phyloP scores from a whole-genome alignment of 805 yeast species.

The Pichia cephalocereana region DNA sequence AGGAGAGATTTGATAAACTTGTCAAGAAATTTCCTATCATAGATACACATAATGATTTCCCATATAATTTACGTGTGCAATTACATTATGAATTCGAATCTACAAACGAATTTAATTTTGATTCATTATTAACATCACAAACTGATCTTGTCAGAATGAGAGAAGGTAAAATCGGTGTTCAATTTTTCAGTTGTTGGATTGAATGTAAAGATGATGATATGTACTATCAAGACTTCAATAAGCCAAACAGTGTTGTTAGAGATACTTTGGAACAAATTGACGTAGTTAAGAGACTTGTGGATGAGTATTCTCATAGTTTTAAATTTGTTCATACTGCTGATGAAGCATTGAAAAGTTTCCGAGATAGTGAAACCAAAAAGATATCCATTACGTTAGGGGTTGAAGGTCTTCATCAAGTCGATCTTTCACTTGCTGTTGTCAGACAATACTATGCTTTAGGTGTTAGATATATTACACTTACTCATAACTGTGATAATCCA shows the following conservation, averaged over 20 bases:
- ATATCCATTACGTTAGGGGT: constrained; percentile 43
- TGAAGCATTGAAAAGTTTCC: constrained; percentile 31
- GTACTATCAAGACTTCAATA: constrained; percentile 36
- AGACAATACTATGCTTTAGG: constrained; percentile 42
- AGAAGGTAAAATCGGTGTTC: constrained; percentile 39
- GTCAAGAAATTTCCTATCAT: constrained; percentile 28
- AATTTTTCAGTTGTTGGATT: constrained; percentile 41
- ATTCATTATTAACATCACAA: constrained; percentile 31
- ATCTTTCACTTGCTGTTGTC: constrained; percentile 38
- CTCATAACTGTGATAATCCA: constrained; percentile 50
- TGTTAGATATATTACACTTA: constrained; percentile 43
- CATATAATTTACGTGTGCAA: constrained; percentile 36
- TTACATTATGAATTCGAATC: constrained; percentile 28
- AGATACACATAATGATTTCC: constrained; percentile 47
- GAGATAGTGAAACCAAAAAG: constrained; percentile 18
- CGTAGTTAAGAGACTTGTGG: constrained; percentile 36
- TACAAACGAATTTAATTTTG: constrained; percentile 24
- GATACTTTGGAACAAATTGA: constrained; percentile 50
- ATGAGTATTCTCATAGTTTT: constrained; percentile 31
- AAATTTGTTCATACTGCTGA: constrained; percentile 32
- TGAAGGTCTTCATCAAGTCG: constrained; percentile 48
- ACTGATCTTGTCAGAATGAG: constrained; percentile 36
- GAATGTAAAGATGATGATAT: constrained; percentile 35
- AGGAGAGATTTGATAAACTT: constrained; percentile 13
- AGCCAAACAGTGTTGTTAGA: constrained; percentile 35